These are phyloP conservation scores for Setaria italica DNA, from an alignment of 202 grass and related monocot genomes.

Conservation along the genomic window DNA sequence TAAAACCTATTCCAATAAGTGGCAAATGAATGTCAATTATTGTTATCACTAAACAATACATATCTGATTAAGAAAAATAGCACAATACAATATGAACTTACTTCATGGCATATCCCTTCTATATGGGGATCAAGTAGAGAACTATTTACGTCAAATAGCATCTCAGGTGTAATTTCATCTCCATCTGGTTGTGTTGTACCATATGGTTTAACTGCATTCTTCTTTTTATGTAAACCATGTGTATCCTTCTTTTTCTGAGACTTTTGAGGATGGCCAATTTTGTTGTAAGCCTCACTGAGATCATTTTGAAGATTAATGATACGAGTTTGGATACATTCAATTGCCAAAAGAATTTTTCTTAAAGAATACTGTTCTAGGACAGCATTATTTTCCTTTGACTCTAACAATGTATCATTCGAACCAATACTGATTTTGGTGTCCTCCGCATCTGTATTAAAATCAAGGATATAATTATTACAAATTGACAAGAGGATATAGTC, in stretches of 20 bases:
- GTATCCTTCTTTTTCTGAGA: conserved; percentile 33
- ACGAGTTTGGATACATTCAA: conserved; percentile 61
- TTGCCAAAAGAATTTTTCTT: conserved; percentile 72
- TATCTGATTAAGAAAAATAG: conserved; percentile 22
- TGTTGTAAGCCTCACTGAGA: conserved; percentile 49
- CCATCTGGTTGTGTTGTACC: background rate
- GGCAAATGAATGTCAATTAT: background rate
- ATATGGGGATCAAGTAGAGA: conserved; percentile 13
- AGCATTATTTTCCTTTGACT: conserved; percentile 39
- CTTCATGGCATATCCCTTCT: conserved; percentile 42
- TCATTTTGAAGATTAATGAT: conserved; percentile 53
- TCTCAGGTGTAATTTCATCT: conserved; percentile 32
- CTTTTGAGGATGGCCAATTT: conserved; percentile 15
- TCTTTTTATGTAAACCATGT: conserved; percentile 39
- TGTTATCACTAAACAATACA: background rate
- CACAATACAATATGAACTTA: conserved; percentile 37
- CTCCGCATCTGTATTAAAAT: conserved; percentile 55
- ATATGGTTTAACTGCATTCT: conserved; percentile 14
- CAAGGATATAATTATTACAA: conserved; percentile 1
- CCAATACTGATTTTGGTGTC: conserved; percentile 48
- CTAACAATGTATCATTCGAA: conserved; percentile 54
- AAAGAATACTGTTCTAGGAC: conserved; percentile 52
- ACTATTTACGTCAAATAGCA: conserved; percentile 40
- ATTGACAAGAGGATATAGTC: conserved; percentile 2
- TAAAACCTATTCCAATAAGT: background rate